These are phyloP conservation scores for Cornus kousa DNA, from an alignment of 148 eudicot genomes.

Conservation along the genomic window DNA sequence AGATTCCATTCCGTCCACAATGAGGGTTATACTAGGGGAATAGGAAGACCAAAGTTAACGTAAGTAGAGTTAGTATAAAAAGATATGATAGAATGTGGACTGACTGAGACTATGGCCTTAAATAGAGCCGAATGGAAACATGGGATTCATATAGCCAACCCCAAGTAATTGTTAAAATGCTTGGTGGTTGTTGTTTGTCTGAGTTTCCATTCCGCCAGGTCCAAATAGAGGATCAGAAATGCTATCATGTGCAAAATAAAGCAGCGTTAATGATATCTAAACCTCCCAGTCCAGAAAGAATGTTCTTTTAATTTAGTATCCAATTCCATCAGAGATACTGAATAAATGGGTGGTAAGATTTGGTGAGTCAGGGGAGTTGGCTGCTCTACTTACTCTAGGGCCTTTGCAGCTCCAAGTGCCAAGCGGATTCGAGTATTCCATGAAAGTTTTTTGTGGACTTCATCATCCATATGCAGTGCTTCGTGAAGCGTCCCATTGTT, in stretches of 20 bases:
- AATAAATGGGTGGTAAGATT: not conserved
- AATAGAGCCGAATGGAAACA: too few relatives aligned
- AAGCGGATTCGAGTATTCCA: constrained; percentile 78
- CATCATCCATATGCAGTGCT: constrained; percentile 77
- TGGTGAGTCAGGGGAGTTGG: not conserved
- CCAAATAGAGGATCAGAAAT: not conserved
- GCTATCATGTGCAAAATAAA: not conserved
- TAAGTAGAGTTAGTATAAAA: too few relatives aligned
- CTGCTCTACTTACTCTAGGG: constrained; percentile 71
- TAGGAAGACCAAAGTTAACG: too few relatives aligned
- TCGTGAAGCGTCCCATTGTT: constrained; percentile 71
- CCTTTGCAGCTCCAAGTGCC: constrained; percentile 92
- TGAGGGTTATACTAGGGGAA: too few relatives aligned
- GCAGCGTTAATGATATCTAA: not conserved
- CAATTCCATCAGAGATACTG: not conserved
- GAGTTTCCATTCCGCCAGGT: not conserved
- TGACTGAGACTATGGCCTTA: too few relatives aligned
- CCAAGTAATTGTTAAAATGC: too few relatives aligned
- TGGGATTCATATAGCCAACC: too few relatives aligned
- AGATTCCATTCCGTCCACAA: not conserved
- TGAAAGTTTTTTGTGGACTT: constrained; percentile 61
- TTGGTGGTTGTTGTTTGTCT: not conserved
- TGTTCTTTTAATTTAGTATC: not conserved
- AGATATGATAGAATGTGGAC: too few relatives aligned
- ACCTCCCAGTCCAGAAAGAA: not conserved